Conservation (phyloP, 345 rosid species). For the Raphanus sativus region DNA sequence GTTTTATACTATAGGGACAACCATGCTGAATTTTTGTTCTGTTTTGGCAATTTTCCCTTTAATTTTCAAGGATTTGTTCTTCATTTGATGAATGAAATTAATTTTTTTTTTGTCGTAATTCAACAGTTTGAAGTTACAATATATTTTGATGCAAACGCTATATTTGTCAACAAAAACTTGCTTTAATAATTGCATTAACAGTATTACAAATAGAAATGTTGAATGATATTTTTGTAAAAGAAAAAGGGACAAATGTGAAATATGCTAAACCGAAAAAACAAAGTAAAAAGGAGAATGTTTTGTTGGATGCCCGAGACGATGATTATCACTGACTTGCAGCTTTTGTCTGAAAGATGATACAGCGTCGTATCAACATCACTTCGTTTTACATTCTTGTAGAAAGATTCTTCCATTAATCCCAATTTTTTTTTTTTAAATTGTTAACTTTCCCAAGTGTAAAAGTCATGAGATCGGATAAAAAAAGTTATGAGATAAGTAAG, state of each 20-base stretch:
- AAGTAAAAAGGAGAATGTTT: slow-evolving; percentile 35
- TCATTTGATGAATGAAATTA: background rate
- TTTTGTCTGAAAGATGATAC: slow-evolving; percentile 27
- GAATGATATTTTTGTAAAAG: background rate
- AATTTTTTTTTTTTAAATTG: background rate
- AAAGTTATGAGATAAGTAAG: background rate
- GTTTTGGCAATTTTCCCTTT: no score
- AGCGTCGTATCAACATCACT: slow-evolving; percentile 16
- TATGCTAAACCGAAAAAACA: background rate
- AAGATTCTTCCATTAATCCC: slow-evolving; percentile 5
- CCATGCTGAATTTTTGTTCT: no score
- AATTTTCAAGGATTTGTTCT: background rate
- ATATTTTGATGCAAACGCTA: background rate
- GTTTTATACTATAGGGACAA: no score
- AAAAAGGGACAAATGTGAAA: slow-evolving; percentile 4
- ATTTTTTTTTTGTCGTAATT: background rate
- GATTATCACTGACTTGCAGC: slow-evolving; percentile 27
- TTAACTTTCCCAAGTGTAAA: background rate
- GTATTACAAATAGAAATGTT: background rate
- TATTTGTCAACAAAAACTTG: background rate
- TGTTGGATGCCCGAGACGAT: slow-evolving; percentile 28
- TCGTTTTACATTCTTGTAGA: background rate
- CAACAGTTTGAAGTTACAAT: background rate
- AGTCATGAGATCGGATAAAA: background rate
- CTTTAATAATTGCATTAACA: background rate